Evolutionary conservation across 2,329 filamentous ascomycete species (phyloP).

Genomic region (Pseudogymnoascus sp.): DNA sequence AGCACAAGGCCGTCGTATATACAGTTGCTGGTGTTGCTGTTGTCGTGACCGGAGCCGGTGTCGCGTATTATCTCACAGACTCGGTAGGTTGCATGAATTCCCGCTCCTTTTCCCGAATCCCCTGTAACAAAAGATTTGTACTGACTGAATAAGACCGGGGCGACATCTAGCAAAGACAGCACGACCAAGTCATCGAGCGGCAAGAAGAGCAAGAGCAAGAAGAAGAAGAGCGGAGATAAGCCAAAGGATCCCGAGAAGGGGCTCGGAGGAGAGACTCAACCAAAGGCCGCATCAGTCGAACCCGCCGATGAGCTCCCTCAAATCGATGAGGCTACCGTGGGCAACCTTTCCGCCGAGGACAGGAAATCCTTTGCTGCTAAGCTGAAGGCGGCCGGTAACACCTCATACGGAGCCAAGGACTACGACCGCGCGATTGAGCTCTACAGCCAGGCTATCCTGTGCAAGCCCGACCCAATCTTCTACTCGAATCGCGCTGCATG

Average conservation of each 20-base stretch:
- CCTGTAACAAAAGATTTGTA: not conserved
- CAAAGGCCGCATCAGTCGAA: constrained; percentile 46
- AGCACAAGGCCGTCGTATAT: constrained; percentile 93
- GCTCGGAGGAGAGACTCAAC: constrained; percentile 35
- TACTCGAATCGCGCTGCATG: constrained; percentile 98
- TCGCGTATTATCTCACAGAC: constrained; percentile 79
- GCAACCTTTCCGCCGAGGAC: constrained; percentile 51
- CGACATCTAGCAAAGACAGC: not conserved
- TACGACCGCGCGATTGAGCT: constrained; percentile 91
- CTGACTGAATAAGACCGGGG: constrained; percentile 16
- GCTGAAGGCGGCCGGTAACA: constrained; percentile 92
- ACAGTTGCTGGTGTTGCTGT: constrained; percentile 92
- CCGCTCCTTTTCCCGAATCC: constrained; percentile 6
- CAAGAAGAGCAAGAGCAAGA: constrained; percentile 86
- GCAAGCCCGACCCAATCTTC: constrained; percentile 95
- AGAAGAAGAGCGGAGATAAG: constrained; percentile 52
- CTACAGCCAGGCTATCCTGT: constrained; percentile 92
- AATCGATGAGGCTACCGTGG: constrained; percentile 52
- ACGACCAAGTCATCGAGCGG: constrained; percentile 34
- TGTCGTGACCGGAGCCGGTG: constrained; percentile 83
- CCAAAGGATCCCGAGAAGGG: constrained; percentile 65
- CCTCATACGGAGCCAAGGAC: constrained; percentile 89
- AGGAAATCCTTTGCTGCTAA: constrained; percentile 83
- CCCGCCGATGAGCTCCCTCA: constrained; percentile 64
- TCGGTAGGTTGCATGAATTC: constrained; percentile 40